Evolutionary conservation across 78 protist genomes (phyloP).

Genomic region (Tieghemostelium lacteum): DNA sequence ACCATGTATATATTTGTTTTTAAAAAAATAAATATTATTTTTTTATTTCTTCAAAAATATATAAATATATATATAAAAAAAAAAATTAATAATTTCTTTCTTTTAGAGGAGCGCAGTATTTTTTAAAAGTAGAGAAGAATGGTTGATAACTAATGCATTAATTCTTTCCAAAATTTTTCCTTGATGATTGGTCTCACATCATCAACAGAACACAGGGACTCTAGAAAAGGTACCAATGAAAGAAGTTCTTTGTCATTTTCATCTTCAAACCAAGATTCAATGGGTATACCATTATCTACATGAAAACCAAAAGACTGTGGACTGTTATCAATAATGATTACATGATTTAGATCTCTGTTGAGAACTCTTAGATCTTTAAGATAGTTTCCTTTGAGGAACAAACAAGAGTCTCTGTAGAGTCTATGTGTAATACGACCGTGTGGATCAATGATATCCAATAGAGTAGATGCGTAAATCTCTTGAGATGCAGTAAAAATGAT

Average conservation of each 20-base stretch:
- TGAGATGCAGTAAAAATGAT: conserved; percentile 95
- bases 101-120: too few species aligned
- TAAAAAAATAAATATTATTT: too few species aligned
- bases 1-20: too few species aligned
- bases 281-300: conserved; percentile 94
- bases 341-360: conserved; percentile 87
- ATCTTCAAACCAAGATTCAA: conserved; percentile 86
- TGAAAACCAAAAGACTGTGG: conserved; percentile 95
- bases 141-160: too few species aligned
- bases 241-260: conserved; percentile 80
- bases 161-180: conserved; percentile 38
- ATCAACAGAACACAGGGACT: conserved; percentile 13
- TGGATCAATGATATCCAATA: conserved; percentile 90
- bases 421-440: conserved; percentile 79
- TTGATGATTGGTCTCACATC: conserved; percentile 85
- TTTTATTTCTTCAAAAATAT: too few species aligned
- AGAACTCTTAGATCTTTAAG: conserved; percentile 92
- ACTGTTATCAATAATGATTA: conserved; percentile 92
- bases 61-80: too few species aligned
- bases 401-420: conserved; percentile 91
- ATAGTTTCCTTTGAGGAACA: conserved; percentile 86
- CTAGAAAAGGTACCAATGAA: conserved; percentile 81
- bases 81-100: too few species aligned
- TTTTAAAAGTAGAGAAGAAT: too few species aligned
- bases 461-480: conserved; percentile 89